A percentile compares a stretch with the other conserved stretches of the same genome.
These are phyloP conservation scores for Cucumis hystrix DNA, from an alignment of 306 rosid genomes.

Conservation along the genomic window DNA sequence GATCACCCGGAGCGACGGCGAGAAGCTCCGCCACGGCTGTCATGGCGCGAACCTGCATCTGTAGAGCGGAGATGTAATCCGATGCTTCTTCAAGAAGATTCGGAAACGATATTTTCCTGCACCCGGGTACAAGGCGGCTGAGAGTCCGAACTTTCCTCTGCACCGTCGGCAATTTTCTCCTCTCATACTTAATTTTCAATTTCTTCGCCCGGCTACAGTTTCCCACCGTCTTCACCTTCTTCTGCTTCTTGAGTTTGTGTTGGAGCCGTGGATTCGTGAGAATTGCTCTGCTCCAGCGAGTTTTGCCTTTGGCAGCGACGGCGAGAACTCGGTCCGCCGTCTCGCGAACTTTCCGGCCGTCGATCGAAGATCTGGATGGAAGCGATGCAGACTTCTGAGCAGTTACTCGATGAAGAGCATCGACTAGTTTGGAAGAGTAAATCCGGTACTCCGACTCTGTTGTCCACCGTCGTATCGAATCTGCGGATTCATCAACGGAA, in stretches of 20 bases:
- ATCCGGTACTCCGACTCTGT: conserved; percentile 48
- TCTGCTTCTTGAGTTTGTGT: conserved; percentile 21
- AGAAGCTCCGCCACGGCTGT: conserved; percentile 56
- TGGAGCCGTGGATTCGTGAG: conserved; percentile 29
- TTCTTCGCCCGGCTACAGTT: conserved; percentile 19
- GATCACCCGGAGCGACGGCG: conserved; percentile 6
- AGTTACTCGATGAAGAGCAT: conserved; percentile 39
- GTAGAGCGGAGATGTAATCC: conserved; percentile 76
- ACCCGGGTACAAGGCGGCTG: conserved; percentile 79
- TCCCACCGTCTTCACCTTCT: conserved; percentile 30
- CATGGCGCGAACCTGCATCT: conserved; percentile 98
- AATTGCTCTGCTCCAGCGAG: conserved; percentile 90
- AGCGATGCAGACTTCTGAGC: conserved; percentile 11
- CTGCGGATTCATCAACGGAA: background rate
- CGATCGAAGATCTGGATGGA: background rate
- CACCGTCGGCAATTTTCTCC: conserved; percentile 29
- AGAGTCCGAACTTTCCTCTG: conserved; percentile 51
- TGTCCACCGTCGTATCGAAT: conserved; percentile 36
- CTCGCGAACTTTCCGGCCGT: conserved; percentile 26
- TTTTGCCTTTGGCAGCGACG: conserved; percentile 43
- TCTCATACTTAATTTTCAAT: conserved; percentile 12
- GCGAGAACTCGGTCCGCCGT: conserved; percentile 80
- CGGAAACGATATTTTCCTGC: conserved; percentile 63
- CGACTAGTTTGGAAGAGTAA: conserved; percentile 51
- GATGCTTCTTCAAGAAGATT: conserved; percentile 82